Base-by-base conservation (phyloP, 2,329 filamentous ascomycete species). In the Aspergillus intermedius region DNA sequence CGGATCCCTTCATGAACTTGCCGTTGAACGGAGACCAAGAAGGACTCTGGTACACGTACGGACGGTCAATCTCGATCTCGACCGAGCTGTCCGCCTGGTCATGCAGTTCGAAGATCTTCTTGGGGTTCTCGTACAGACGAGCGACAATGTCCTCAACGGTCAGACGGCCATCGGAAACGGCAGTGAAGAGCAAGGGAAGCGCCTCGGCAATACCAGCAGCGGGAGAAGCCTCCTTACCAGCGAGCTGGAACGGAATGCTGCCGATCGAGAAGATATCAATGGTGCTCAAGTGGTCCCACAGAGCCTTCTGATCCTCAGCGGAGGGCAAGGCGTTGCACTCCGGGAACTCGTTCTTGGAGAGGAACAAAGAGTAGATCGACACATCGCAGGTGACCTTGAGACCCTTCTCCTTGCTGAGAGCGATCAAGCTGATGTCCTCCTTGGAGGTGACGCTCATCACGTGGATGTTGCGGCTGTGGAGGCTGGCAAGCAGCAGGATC, bases 261-360 rank as follows among this genome's bases (percentile, higher is more conserved):
- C 87, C 87, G 54, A 90, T 77, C 1, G 86, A 88, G 74, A 91
- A 90, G 48, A 88, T 80, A 63, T 91, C 87, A 57, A 91, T 89
- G 42, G 78, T 83, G 59, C 71, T 75, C 62, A 91, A 71, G 62
- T 89, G 77, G 54, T 86, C 80, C 87, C 87, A 91, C 10, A 91
- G 76, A 35, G 84, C 84, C 49, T 78, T 74, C 68, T 91, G 87
- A 59, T 90, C 87, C 52, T 79, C 72, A 2, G 82, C 84, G 9
- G 87, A 86, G 22, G 67, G 66, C 47, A 91, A 74, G 59, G 81
- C 79, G 51, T 76, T 72, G 63, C 81, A 87, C 49, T 81, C 76
- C 1, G 86, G 84, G 67, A 78, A 87, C 59, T 90, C 84, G 44
- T 81, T 74, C 59, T 82, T 83, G 4, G 83, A 84, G 21, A 91